Evolutionary conservation across 306 rosid genomes (phyloP).

Genomic region (Quercus alba): DNA sequence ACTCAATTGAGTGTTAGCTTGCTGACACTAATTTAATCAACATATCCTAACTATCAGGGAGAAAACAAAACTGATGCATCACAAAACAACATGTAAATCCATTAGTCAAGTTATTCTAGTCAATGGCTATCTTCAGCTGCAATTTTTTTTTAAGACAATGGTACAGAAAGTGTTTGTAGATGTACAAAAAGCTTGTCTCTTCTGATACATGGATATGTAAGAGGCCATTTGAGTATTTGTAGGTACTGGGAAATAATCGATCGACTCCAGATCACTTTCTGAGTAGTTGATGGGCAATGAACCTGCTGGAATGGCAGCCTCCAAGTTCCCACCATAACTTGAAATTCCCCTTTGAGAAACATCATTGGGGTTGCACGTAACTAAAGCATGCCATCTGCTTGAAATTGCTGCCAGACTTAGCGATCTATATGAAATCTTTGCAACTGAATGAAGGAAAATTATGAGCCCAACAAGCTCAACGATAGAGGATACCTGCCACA

Average conservation of each 20-base stretch:
- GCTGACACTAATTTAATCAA: too few species aligned
- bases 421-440: conserved; percentile 50
- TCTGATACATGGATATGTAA: conserved; percentile 32
- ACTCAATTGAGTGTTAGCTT: too few species aligned
- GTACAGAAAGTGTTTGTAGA: background rate
- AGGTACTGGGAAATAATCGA: conserved; percentile 32
- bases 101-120: too few species aligned
- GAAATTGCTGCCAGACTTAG: conserved; percentile 40
- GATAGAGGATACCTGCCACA: conserved; percentile 35
- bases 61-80: too few species aligned
- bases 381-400: conserved; percentile 52
- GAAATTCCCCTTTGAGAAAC: conserved; percentile 6
- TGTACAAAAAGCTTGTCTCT: conserved; percentile 46
- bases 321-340: conserved; percentile 8
- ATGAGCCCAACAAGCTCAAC: conserved; percentile 44
- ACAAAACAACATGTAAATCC: too few species aligned
- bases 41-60: too few species aligned
- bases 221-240: conserved; percentile 38
- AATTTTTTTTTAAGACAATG: too few species aligned
- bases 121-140: too few species aligned
- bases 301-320: background rate
- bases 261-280: conserved; percentile 38
- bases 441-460: conserved; percentile 39
- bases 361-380: conserved; percentile 35
- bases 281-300: conserved; percentile 27